A percentile compares a stretch with the other conserved stretches of the same genome.
Evolutionary conservation across 2,329 filamentous ascomycete genomes (phyloP).

Genomic region (Calonectria honghensis): DNA sequence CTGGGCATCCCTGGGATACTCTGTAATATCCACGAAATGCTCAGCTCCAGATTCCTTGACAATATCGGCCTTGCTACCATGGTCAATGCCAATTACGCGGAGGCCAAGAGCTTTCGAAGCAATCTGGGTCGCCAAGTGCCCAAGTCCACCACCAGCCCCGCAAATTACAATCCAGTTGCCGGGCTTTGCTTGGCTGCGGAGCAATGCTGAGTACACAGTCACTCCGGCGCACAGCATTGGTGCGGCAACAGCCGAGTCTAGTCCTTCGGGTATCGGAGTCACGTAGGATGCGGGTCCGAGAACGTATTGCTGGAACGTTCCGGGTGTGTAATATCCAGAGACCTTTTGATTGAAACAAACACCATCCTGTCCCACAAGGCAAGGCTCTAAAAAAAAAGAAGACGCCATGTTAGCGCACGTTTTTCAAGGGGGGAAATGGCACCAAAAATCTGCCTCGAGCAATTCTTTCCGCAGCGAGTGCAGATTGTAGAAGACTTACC

Average conservation of each 20-base stretch:
- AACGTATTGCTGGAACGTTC: constrained; percentile 35
- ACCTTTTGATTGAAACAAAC: constrained; percentile 27
- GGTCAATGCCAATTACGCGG: constrained; percentile 31
- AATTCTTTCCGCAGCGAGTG: background rate
- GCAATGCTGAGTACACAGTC: constrained; percentile 30
- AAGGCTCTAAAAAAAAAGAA: constrained; percentile 14
- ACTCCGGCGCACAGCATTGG: constrained; percentile 31
- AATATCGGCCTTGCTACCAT: constrained; percentile 19
- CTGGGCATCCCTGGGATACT: constrained; percentile 6
- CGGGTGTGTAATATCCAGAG: constrained; percentile 27
- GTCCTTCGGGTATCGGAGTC: constrained; percentile 31
- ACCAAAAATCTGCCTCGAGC: background rate
- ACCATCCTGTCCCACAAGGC: constrained; percentile 20
- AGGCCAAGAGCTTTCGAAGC: constrained; percentile 24
- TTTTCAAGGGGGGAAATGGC: background rate
- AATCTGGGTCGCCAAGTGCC: constrained; percentile 29
- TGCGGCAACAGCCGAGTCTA: constrained; percentile 24
- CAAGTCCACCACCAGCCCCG: constrained; percentile 34
- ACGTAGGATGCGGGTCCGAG: constrained; percentile 27
- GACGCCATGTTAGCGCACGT: background rate
- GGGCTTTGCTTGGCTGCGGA: constrained; percentile 4
- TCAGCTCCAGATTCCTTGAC: constrained; percentile 26
- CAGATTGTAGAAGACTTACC: background rate
- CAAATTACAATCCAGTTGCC: constrained; percentile 29
- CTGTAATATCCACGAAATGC: constrained; percentile 20